These are phyloP conservation scores for Lathyrus aphaca DNA, from an alignment of 306 rosid species.

Conservation along the genomic window DNA sequence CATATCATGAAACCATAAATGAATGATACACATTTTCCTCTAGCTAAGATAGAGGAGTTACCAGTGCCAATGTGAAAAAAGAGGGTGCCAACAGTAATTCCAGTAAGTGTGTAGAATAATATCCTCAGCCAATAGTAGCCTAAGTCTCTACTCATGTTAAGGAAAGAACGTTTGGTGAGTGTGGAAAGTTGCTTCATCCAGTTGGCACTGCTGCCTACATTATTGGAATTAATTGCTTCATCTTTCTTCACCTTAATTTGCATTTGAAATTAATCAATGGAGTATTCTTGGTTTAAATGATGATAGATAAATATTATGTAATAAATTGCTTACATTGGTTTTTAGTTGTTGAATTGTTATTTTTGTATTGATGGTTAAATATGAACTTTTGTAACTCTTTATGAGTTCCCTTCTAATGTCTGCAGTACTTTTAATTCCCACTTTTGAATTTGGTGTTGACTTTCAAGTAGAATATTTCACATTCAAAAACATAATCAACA, in stretches of 20 bases:
- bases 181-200: constrained; percentile 67
- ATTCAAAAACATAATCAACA: constrained; percentile 15
- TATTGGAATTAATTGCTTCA: constrained; percentile 42
- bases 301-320: not conserved
- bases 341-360: constrained; percentile 53
- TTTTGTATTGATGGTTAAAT: constrained; percentile 49
- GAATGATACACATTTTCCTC: constrained; percentile 64
- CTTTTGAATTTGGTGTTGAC: constrained; percentile 55
- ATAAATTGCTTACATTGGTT: constrained; percentile 50
- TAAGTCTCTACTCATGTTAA: constrained; percentile 76
- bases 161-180: constrained; percentile 62
- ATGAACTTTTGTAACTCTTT: constrained; percentile 60
- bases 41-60: constrained; percentile 55
- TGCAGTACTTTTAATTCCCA: constrained; percentile 47
- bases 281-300: not conserved
- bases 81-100: constrained; percentile 56
- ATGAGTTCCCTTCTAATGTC: constrained; percentile 66
- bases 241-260: constrained; percentile 45
- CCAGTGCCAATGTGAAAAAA: constrained; percentile 56
- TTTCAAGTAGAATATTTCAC: constrained; percentile 27
- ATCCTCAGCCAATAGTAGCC: constrained; percentile 83
- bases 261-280: not conserved
- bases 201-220: constrained; percentile 40
- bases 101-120: constrained; percentile 44
- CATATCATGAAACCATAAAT: constrained; percentile 70